Conservation (phyloP, 345 rosid species). For the Moricandia arvensis region DNA sequence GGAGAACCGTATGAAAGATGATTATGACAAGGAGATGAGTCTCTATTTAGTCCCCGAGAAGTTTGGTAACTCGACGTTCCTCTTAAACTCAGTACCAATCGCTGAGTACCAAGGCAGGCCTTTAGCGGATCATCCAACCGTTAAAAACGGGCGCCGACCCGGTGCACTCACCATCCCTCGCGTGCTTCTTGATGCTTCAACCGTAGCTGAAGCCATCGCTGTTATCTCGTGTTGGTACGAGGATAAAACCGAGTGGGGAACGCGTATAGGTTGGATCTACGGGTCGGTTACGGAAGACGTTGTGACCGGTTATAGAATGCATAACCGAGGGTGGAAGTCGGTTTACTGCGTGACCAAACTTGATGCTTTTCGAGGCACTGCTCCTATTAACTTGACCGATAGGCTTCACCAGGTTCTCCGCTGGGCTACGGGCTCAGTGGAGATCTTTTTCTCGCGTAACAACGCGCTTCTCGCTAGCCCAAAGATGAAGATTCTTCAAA, state of each 20-base stretch:
- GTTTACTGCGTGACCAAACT: constrained; percentile 98
- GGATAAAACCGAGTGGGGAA: constrained; percentile 98
- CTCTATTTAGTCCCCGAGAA: constrained; percentile 68
- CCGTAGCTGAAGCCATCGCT: constrained; percentile 94
- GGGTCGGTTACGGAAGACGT: constrained; percentile 99
- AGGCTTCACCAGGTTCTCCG: constrained; percentile 96
- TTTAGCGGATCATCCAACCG: constrained; percentile 90
- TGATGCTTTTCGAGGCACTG: constrained; percentile 94
- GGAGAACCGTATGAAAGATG: constrained; percentile 85
- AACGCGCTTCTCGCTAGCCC: constrained; percentile 86
- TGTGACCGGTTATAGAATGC: constrained; percentile 98
- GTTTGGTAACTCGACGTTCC: constrained; percentile 82
- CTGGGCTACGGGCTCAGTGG: constrained; percentile 99
- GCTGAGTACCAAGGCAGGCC: constrained; percentile 98
- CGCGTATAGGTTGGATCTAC: constrained; percentile 90
- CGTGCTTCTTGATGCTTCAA: constrained; percentile 88
- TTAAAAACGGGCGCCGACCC: constrained; percentile 88
- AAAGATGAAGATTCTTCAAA: constrained; percentile 83
- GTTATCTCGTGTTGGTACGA: constrained; percentile 99
- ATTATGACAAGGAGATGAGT: constrained; percentile 78
- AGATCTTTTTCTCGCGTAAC: constrained; percentile 97
- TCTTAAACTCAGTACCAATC: constrained; percentile 79
- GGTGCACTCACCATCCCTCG: constrained; percentile 90
- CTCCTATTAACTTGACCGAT: constrained; percentile 94
- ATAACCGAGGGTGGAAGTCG: constrained; percentile 97